Conservation (phyloP, 163 green algal species). For the Prototheca wickerhamii region DNA sequence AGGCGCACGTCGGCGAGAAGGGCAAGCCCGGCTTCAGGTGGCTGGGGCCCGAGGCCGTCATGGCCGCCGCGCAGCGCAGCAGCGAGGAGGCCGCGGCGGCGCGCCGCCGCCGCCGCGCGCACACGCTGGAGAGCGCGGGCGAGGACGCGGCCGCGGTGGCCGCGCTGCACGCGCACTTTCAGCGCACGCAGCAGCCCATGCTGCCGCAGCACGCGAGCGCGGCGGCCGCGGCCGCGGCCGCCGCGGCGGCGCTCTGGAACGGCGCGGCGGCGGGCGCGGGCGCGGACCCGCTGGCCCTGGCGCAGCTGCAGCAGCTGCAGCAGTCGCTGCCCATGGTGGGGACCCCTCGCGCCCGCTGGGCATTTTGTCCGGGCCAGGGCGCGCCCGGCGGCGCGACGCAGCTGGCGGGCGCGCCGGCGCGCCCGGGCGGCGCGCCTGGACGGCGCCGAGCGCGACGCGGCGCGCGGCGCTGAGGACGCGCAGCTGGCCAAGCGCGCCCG, state of each 20-base stretch:
- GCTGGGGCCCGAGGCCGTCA: slow-evolving; percentile 18
- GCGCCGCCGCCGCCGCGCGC: not conserved
- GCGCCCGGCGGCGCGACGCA: too few species aligned
- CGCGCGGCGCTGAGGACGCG: not conserved
- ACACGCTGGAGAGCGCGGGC: not conserved
- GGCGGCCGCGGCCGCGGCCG: too few species aligned
- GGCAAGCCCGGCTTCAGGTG: slow-evolving; percentile 45
- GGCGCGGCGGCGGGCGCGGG: too few species aligned
- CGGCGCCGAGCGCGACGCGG: not conserved
- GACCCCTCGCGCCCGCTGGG: too few species aligned
- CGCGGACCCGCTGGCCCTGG: too few species aligned
- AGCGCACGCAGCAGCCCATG: not conserved
- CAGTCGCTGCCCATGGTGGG: too few species aligned
- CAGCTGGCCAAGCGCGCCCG: not conserved
- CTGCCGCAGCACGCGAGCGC: too few species aligned
- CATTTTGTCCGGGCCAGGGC: too few species aligned
- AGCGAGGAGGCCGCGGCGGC: not conserved
- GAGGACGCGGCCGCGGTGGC: not conserved
- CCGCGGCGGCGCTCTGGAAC: too few species aligned
- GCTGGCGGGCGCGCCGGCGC: too few species aligned
- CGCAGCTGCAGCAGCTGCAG: too few species aligned
- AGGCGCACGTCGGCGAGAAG: slow-evolving; percentile 29
- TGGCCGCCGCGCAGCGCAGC: not conserved
- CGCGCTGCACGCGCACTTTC: not conserved
- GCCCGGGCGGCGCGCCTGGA: too few species aligned